Conservation (phyloP, 805 yeast genomes). For the Monosporozyma aquatica region DNA sequence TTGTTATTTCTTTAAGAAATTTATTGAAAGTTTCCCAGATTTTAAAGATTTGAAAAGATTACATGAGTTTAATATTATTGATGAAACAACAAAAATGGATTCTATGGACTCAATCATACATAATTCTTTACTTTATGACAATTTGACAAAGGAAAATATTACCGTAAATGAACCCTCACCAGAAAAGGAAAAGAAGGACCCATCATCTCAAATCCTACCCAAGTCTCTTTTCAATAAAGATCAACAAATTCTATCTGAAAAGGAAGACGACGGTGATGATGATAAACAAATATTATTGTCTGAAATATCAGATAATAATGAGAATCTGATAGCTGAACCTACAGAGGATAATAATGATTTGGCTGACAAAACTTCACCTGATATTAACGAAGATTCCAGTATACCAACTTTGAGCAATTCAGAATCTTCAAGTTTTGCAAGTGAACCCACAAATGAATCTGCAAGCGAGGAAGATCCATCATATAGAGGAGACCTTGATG, state of each 20-base stretch:
- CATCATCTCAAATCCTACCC: too few relatives aligned
- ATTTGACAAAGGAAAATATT: not conserved
- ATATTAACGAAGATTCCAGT: not conserved
- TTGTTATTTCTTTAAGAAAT: slow-evolving; percentile 17
- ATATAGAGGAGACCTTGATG: not conserved
- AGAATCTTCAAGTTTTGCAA: not conserved
- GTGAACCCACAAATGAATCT: too few relatives aligned
- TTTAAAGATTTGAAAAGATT: not conserved
- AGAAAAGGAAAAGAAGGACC: too few relatives aligned
- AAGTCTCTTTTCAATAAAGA: too few relatives aligned
- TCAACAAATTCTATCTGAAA: too few relatives aligned
- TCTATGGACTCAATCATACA: slow-evolving; percentile 4
- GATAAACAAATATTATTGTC: not conserved
- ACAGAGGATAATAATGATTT: not conserved
- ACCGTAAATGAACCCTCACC: not conserved
- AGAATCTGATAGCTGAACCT: not conserved
- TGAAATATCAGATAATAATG: not conserved
- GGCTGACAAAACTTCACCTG: not conserved
- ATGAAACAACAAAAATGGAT: not conserved
- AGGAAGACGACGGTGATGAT: not conserved
- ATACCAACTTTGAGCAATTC: not conserved
- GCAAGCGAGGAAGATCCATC: not conserved
- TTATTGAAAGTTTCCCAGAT: slow-evolving; percentile 1
- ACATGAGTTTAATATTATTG: not conserved
- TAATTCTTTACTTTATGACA: slow-evolving; percentile 1